phyloP scores from a whole-genome alignment of 2,329 filamentous ascomycete genomes.

The Colletotrichum sp. region DNA sequence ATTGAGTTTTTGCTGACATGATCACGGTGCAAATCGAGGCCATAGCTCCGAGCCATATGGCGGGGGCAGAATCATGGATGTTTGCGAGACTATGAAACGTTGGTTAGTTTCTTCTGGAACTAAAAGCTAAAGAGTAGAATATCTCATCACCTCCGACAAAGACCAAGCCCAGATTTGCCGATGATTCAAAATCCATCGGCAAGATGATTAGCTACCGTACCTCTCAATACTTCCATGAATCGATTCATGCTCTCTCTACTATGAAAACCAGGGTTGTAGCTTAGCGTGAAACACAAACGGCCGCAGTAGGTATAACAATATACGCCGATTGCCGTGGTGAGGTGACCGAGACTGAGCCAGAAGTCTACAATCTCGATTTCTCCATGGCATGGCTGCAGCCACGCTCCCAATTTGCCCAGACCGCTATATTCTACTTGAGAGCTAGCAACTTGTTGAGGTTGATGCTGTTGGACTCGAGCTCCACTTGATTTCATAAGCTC shows the following conservation, averaged over 20 bases:
- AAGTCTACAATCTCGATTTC: background rate
- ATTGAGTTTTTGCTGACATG: background rate
- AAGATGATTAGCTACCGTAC: background rate
- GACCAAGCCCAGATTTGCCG: background rate
- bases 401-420: background rate
- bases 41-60: background rate
- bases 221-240: background rate
- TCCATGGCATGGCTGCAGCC: background rate
- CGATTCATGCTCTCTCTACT: background rate
- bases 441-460: background rate
- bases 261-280: constrained; percentile 4
- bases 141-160: background rate
- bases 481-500: background rate
- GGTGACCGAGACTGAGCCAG: background rate
- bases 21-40: background rate
- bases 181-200: background rate
- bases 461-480: background rate
- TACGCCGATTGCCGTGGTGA: background rate
- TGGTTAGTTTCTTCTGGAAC: background rate
- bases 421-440: constrained; percentile 1
- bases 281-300: background rate
- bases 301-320: background rate
- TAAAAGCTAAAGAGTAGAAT: background rate
- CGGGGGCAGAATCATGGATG: background rate
- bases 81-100: background rate